Percentiles rank a stretch among this genome's conserved stretches.
phyloP scores from a whole-genome alignment of 495 filamentous ascomycete species.

The Penicillium verhagenii region DNA sequence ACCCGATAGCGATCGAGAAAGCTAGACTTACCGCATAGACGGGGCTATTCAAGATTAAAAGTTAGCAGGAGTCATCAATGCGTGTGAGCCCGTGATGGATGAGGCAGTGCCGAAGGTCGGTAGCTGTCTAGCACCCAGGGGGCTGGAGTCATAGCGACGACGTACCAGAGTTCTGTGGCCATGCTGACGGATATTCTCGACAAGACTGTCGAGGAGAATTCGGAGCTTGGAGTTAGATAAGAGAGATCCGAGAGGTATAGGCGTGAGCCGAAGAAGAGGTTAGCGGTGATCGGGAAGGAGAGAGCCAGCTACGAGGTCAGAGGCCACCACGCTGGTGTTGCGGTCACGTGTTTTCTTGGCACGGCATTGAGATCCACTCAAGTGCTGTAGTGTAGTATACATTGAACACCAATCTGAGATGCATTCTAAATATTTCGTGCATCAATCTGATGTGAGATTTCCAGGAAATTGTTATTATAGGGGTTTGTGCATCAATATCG shows the following conservation, averaged over 20 bases:
- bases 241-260: slow-evolving; percentile 20
- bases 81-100: slow-evolving; percentile 2
- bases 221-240: slow-evolving; percentile 20
- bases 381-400: no score
- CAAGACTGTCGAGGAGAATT: slow-evolving; percentile 11
- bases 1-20: slow-evolving; percentile 4
- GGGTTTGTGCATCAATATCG: no score
- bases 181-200: slow-evolving; percentile 43
- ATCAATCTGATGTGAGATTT: no score
- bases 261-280: slow-evolving; percentile 23
- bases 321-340: slow-evolving; percentile 36
- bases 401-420: neutral
- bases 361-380: neutral
- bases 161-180: slow-evolving; percentile 67
- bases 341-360: slow-evolving; percentile 25
- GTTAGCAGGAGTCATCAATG: slow-evolving; percentile 41
- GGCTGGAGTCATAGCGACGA: slow-evolving; percentile 36
- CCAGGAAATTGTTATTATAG: no score
- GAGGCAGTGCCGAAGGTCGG: slow-evolving; percentile 28
- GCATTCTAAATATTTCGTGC: neutral
- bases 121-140: slow-evolving; percentile 26
- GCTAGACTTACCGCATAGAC: slow-evolving; percentile 92
- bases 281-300: slow-evolving; percentile 36
- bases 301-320: slow-evolving; percentile 34
- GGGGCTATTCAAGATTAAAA: slow-evolving; percentile 58